Percentiles rank a stretch among this genome's conserved stretches.
These are phyloP conservation scores for Talaromyces sp. DNA, from an alignment of 2,329 filamentous ascomycete genomes.

Conservation along the genomic window DNA sequence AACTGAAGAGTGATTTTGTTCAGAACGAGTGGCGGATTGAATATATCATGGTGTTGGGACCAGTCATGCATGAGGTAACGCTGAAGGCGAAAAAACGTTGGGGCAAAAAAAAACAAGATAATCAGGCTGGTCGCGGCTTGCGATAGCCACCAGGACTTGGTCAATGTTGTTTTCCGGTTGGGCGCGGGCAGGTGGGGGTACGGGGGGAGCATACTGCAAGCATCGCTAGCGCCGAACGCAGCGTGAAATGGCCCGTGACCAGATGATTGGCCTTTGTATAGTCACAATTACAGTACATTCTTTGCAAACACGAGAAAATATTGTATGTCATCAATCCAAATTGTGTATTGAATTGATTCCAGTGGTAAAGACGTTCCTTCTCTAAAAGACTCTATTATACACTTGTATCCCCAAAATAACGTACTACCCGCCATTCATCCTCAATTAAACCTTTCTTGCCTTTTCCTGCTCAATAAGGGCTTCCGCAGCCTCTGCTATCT, in stretches of 20 bases:
- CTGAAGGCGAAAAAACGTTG: background rate
- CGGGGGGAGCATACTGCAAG: too few relatives aligned
- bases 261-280: background rate
- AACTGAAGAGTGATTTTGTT: background rate
- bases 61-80: background rate
- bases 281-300: background rate
- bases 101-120: background rate
- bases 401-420: background rate
- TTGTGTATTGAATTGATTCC: background rate
- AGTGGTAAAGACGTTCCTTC: background rate
- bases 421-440: background rate
- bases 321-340: background rate
- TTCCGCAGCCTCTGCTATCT: constrained; percentile 51
- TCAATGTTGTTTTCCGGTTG: background rate
- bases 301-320: background rate
- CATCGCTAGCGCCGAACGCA: background rate
- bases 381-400: background rate
- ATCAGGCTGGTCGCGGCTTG: background rate
- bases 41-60: background rate
- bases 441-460: constrained; percentile 21
- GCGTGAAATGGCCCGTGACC: background rate
- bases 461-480: constrained; percentile 33
- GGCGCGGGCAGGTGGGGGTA: background rate
- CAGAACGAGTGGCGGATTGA: background rate
- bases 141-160: background rate